Evolutionary conservation across 257 asterid genomes (phyloP), one percentile per base, ranked within the genome.

Genomic region (Gentiana dahurica): DNA sequence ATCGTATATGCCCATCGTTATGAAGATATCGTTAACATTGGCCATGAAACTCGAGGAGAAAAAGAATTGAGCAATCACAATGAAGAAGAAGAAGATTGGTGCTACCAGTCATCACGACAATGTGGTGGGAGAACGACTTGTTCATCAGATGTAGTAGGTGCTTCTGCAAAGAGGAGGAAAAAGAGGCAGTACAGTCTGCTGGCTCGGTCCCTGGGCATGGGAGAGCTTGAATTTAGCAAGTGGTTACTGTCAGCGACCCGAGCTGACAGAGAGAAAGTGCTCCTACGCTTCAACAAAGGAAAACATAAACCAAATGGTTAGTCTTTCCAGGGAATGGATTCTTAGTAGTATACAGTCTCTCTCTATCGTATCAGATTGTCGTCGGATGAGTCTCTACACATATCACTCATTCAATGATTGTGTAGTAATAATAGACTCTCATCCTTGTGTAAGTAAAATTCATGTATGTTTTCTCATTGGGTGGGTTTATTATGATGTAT

Each of bases 1-100:
- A 83, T 77, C 54, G 94, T 87, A 53, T 91, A 91, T 69, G 84
- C 88, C 51, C 95, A 91, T 63, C 94, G 98, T 39, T 85, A 87
- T 51, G 95, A 83, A 73, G 90, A 83, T 74, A 73, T 91, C 34
- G 95, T 91, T 15, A 87, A 91, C 77, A 41, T 62, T 52, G 70
- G 94, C 69, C 67, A 72, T 24, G 59, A 70, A 51, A 52, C 54
- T 48, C 54, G 34, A 59, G 71, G 34, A 33, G 65, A 56, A 35
- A 65, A 54, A 61, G 71, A 68, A 59, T 54, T 34, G 58, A 57
- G 55, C 47, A 2, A 43, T 38, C 10, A 39, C 57, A 8, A 47
- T 15, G 66, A 59, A 65, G 76, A 66, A 37, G 65, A 47, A 33
- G 66, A 59, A 65, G 76, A 66, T 36, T 63, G 49, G 34, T n/a